A percentile compares a stretch with the other conserved stretches of the same genome.
phyloP scores from a whole-genome alignment of 805 yeast genomes.

The Nakazawaea ernobii region DNA sequence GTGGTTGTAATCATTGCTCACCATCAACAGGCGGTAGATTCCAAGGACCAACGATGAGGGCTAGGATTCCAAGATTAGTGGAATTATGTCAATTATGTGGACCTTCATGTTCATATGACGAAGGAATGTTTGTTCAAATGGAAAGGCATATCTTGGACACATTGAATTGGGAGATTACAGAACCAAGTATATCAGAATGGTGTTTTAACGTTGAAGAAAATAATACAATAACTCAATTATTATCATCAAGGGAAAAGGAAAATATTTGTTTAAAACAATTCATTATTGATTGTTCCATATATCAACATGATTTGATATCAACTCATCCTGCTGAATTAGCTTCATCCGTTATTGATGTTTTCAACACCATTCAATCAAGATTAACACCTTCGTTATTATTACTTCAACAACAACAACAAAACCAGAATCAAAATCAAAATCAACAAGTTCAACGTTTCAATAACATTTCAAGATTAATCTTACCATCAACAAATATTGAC shows the following conservation, averaged over 20 bases:
- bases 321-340: constrained; percentile 24
- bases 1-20: constrained; percentile 66
- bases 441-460: too few species aligned
- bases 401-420: background rate
- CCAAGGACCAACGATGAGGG: constrained; percentile 67
- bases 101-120: constrained; percentile 50
- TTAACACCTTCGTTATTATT: constrained; percentile 5
- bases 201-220: constrained; percentile 34
- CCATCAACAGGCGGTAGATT: constrained; percentile 56
- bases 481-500: constrained; percentile 6
- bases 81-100: constrained; percentile 74
- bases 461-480: constrained; percentile 2
- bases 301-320: constrained; percentile 39
- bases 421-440: too few species aligned
- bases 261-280: constrained; percentile 44
- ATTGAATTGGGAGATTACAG: constrained; percentile 66
- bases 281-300: constrained; percentile 41
- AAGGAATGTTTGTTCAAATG: constrained; percentile 64
- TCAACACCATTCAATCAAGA: constrained; percentile 4
- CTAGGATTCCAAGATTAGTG: constrained; percentile 64
- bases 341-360: constrained; percentile 11
- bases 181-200: constrained; percentile 53
- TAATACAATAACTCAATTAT: constrained; percentile 32
- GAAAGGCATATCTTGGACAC: constrained; percentile 68
- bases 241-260: constrained; percentile 23